Conservation (phyloP, 352 stramenopile species). For the Phytophthora foliorum region DNA sequence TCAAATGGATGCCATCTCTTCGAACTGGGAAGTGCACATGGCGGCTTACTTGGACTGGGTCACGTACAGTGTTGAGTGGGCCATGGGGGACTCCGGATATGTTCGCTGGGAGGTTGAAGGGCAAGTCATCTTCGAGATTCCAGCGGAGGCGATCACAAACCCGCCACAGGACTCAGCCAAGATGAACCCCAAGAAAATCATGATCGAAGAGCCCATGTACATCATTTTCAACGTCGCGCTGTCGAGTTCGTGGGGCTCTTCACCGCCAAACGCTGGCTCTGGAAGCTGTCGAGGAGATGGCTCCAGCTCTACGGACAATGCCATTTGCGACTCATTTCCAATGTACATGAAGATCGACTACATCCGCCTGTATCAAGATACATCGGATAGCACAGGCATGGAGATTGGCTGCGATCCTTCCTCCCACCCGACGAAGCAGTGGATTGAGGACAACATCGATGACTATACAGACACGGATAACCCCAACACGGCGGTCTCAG, state of each 20-base stretch:
- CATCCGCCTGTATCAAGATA: conserved; percentile 57
- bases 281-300: conserved; percentile 42
- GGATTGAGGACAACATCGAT: conserved; percentile 68
- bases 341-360: conserved; percentile 85
- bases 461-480: conserved; percentile 64
- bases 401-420: conserved; percentile 54
- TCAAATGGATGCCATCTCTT: conserved; percentile 93
- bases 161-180: conserved; percentile 48
- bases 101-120: conserved; percentile 81
- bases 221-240: conserved; percentile 94
- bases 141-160: conserved; percentile 56
- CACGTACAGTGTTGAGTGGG: conserved; percentile 64
- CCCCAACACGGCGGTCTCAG: conserved; percentile 45
- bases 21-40: conserved; percentile 84
- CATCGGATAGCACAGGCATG: conserved; percentile 48
- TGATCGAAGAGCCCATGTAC: conserved; percentile 93
- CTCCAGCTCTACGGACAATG: conserved; percentile 34
- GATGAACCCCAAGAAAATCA: conserved; percentile 83
- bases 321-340: conserved; percentile 69
- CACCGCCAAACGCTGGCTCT: conserved; percentile 45
- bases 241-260: conserved; percentile 78
- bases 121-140: conserved; percentile 89
- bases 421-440: conserved; percentile 65
- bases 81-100: conserved; percentile 53
- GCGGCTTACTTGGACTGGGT: conserved; percentile 83